Base-by-base conservation (phyloP, 2,329 filamentous ascomycete genomes). In the Cryphonectria naterciae region DNA sequence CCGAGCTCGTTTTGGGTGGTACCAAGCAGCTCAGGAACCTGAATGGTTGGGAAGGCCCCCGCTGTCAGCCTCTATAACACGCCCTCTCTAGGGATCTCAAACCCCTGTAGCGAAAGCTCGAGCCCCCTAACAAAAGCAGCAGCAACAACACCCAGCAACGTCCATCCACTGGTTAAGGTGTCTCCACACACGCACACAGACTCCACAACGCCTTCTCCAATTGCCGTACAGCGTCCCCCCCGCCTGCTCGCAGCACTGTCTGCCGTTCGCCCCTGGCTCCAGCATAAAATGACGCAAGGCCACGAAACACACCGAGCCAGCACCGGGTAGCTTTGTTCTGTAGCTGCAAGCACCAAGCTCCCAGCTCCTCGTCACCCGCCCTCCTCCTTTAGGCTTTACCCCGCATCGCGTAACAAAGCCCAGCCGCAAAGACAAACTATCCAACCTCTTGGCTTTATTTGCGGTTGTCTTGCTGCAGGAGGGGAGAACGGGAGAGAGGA, bases 1-100 rank as follows among this genome's bases (percentile, higher is more conserved):
- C 96, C 96, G 74, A 99, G 93, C 88, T 99, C 96, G 83, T 98
- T 98, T 88, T 99, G 94, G 65, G 94, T 98, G 74, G 96, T 97
- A 79, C 96, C 96, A 78, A 98, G 90, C 77, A 99, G 89, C 78
- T 89, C 89, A 75, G 95, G 94, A 81, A 91, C 88, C 88, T 91
- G 70, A 72, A 72, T 25, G n/a, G 46, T n/a, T 17, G 43, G 58
- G 58, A 65, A 58, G 43, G 13, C 28, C 62, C 4, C 46, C 17
- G 19, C 22, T 61, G 67, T 71, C 49, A 70, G 71, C 58, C 39
- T 41, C 19, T 37, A 49, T 32, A 37, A 49, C 46, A 49, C 22
- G 22, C 46, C n/a, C 46, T 49, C 46, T 8, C 54, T 19, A 35
- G 54, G 32, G 41, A 52, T 22, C 28, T 58, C 19, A 22, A 49